phyloP scores from a whole-genome alignment of 331 rosid genomes.

The Malus hybrid region DNA sequence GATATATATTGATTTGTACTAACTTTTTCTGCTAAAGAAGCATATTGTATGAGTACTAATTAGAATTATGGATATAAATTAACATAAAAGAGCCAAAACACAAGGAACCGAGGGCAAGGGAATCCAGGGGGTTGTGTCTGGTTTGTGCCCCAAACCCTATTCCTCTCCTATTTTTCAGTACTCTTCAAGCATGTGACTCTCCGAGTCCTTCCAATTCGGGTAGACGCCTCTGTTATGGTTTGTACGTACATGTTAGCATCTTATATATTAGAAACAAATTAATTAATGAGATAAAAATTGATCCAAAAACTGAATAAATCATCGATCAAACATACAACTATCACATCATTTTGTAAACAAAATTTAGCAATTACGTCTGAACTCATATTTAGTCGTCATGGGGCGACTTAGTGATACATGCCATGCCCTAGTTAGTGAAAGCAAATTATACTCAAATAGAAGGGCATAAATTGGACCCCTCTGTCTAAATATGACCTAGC shows the following conservation, averaged over 20 bases:
- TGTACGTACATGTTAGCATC: not conserved
- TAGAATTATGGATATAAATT: not conserved
- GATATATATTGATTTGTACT: too few species aligned
- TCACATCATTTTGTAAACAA: too few species aligned
- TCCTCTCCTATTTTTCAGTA: not conserved
- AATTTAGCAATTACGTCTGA: not conserved
- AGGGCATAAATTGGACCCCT: not conserved
- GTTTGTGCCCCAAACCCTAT: not conserved
- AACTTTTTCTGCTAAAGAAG: not conserved
- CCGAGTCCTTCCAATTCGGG: not conserved
- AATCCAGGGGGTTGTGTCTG: not conserved
- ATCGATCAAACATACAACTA: too few species aligned
- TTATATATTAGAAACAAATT: too few species aligned
- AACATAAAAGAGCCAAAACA: not conserved
- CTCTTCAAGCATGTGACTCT: not conserved
- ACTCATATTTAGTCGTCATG: too few species aligned
- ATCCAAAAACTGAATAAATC: not conserved
- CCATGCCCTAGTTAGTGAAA: not conserved
- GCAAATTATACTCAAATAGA: not conserved
- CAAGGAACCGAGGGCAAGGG: not conserved
- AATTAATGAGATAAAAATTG: not conserved
- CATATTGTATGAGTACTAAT: not conserved
- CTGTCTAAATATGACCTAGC: not conserved
- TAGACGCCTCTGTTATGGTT: not conserved
- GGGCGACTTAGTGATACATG: not conserved